Evolutionary conservation across 2,329 filamentous ascomycete genomes (phyloP).

Genomic region (Penicillium sp.): DNA sequence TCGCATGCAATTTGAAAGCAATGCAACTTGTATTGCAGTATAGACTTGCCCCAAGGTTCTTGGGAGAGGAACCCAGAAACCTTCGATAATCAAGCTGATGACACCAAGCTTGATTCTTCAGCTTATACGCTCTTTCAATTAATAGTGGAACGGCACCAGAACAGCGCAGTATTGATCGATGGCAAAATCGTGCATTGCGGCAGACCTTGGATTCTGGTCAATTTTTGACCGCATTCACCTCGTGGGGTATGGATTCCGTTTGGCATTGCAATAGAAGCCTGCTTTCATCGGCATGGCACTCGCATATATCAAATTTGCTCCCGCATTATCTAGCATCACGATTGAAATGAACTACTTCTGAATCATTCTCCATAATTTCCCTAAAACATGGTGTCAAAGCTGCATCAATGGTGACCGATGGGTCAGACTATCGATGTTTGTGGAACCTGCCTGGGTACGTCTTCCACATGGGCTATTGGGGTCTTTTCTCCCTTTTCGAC

Average conservation of each 20-base stretch:
- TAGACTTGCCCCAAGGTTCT: neutral
- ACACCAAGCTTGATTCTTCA: neutral
- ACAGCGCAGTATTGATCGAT: neutral
- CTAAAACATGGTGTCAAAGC: neutral
- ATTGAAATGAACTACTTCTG: conserved; percentile 4
- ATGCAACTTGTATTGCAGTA: neutral
- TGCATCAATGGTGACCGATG: neutral
- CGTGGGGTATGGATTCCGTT: neutral
- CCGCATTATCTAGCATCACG: conserved; percentile 10
- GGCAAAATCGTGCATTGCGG: neutral
- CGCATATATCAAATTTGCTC: conserved; percentile 8
- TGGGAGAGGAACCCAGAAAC: neutral
- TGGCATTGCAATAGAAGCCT: neutral
- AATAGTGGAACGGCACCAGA: neutral
- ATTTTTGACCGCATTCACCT: neutral
- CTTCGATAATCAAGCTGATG: neutral
- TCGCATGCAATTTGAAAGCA: neutral
- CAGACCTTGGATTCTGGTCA: neutral
- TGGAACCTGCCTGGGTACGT: neutral
- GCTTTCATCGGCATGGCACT: conserved; percentile 1
- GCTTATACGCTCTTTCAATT: neutral
- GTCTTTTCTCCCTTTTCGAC: conserved; percentile 2
- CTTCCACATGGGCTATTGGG: conserved; percentile 4
- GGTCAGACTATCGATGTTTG: neutral
- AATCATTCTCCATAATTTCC: neutral